Evolutionary conservation across 805 yeast genomes (phyloP), one percentile per base, ranked within the genome.

Genomic region (Ogataea paraovalis): DNA sequence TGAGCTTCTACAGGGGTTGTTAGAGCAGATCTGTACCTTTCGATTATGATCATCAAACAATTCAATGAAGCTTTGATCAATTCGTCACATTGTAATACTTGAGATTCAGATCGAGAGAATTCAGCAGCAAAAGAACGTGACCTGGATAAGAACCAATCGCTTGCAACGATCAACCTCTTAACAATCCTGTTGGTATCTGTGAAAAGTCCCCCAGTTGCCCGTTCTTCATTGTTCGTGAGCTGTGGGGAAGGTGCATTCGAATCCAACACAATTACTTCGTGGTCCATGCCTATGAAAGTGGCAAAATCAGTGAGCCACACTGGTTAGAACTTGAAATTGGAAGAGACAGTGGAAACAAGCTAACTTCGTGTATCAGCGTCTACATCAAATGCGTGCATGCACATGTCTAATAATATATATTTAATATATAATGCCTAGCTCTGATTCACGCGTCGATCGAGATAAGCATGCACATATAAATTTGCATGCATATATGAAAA

Each of bases 1-100:
- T 53, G 43, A 47, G 69, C 67, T 44, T 70, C 72, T 18, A 62
- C 43, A 14, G 51, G 53, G 0, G 74, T 67, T 34, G 64, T 56
- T 14, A 78, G 47, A 2, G 42, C 18, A 1, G 49, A 46, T 12
- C 55, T 47, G 51, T 71, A 74, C 38, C 63, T 59, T 18, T 57
- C 57, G 3, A 67, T 22, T 0, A 73, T 49, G 16, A 69, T 57
- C 14, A 68, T 50, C 3, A 76, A 51, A n/a, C 72, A 60, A 32
- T 69, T 67, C 27, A 76, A 55, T 19, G 76, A 56, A 3, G 67
- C 49, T 46, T 65, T 69, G 30, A 74, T 61, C 50, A 67, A 50
- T 28, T 57, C 60, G 41, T 57, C 57, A 50, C 71, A 68, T 25
- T 51, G 51, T 16, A 53, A 38, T 3, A 56, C 22, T 0, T 67